These are phyloP conservation scores for Quercus dentata DNA, from an alignment of 306 rosid species.

Conservation along the genomic window DNA sequence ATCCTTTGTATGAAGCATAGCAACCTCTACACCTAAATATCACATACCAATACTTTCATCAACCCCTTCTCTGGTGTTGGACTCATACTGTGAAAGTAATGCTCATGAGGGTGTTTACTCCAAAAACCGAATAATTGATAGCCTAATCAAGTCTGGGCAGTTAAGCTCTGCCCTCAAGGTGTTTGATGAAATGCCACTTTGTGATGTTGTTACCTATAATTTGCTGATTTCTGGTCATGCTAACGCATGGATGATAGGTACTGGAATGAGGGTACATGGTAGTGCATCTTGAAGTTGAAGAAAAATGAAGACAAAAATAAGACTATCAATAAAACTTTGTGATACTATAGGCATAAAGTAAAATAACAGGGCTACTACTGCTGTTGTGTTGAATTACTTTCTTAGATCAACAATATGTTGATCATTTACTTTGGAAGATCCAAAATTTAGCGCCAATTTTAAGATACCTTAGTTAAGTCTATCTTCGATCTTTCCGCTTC, in stretches of 20 bases:
- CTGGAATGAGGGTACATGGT: conserved; percentile 14
- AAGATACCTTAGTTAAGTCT: neutral
- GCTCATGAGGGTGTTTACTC: conserved; percentile 30
- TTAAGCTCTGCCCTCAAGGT: conserved; percentile 36
- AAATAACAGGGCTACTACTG: conserved; percentile 3
- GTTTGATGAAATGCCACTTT: conserved; percentile 53
- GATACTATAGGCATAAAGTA: conserved; percentile 7
- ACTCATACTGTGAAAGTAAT: conserved; percentile 14
- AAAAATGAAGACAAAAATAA: conserved; percentile 4
- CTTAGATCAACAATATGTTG: neutral
- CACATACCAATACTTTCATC: neutral
- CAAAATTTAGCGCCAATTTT: neutral
- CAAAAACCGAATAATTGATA: conserved; percentile 46
- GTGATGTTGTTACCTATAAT: conserved; percentile 71
- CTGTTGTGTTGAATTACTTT: conserved; percentile 4
- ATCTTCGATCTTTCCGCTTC: too few species aligned
- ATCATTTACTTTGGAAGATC: conserved; percentile 6
- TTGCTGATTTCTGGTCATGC: conserved; percentile 55
- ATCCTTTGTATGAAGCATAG: neutral
- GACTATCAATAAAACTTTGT: conserved; percentile 9
- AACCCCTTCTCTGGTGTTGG: conserved; percentile 8
- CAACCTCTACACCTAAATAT: conserved; percentile 9
- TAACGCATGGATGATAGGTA: conserved; percentile 6
- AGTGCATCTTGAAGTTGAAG: conserved; percentile 19
- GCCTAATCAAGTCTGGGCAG: conserved; percentile 34